phyloP scores from a whole-genome alignment of 805 yeast species.

The Candida sphagnicola region DNA sequence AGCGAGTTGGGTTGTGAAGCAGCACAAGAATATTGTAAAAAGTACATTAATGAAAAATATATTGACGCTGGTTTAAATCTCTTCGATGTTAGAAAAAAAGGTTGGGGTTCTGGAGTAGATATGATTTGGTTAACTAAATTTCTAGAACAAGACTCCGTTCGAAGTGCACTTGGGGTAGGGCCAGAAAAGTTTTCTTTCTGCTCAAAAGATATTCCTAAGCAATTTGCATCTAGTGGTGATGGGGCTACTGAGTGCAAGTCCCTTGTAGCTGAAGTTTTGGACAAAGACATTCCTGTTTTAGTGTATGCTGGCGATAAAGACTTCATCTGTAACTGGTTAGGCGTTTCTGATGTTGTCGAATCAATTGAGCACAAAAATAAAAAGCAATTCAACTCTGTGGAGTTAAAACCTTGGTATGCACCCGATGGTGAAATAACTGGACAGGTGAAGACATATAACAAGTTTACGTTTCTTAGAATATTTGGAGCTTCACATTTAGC shows the following conservation, averaged over 20 bases:
- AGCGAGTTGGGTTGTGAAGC: conserved; percentile 86
- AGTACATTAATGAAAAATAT: conserved; percentile 75
- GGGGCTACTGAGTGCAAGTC: conserved; percentile 61
- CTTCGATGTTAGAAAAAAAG: conserved; percentile 80
- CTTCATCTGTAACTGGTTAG: neutral
- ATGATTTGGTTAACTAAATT: conserved; percentile 46
- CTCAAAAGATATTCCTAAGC: neutral
- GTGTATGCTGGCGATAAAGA: conserved; percentile 30
- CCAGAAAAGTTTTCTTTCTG: conserved; percentile 41
- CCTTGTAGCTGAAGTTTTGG: conserved; percentile 39
- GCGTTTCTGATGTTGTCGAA: neutral
- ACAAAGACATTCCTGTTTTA: conserved; percentile 65
- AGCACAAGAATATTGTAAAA: conserved; percentile 86
- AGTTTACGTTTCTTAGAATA: conserved; percentile 31
- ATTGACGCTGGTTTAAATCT: conserved; percentile 86
- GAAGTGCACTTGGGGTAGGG: conserved; percentile 52
- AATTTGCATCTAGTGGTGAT: conserved; percentile 38
- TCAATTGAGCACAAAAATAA: conserved; percentile 5
- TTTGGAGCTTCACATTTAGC: conserved; percentile 38
- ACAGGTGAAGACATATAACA: conserved; percentile 26
- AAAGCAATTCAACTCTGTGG: conserved; percentile 21
- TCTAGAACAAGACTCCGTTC: conserved; percentile 51
- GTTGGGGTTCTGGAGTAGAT: conserved; percentile 32
- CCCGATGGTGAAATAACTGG: conserved; percentile 16
- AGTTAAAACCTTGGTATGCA: neutral